Conservation (phyloP, 169 alveolate genomes). For the Sarcocystis neurona region DNA sequence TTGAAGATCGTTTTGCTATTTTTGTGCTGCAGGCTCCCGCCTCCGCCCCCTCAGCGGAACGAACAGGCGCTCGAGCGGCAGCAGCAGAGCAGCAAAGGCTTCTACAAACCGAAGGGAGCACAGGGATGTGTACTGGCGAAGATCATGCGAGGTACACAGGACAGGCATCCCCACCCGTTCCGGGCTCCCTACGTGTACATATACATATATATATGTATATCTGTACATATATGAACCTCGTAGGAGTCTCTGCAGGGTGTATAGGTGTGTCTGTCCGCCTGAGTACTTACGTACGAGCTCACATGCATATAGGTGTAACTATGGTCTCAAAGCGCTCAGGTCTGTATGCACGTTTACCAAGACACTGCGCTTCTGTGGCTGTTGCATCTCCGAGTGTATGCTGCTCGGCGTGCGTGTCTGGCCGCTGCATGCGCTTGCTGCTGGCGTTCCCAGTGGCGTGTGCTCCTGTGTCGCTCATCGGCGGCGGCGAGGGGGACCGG, state of each 20-base stretch:
- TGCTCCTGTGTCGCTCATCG: slow-evolving; percentile 1
- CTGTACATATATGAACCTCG: neutral
- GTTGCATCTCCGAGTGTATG: neutral
- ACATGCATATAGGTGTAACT: no score
- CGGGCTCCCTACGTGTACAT: neutral
- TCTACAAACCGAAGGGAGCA: slow-evolving; percentile 21
- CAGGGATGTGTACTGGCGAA: slow-evolving; percentile 45
- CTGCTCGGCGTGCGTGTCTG: neutral
- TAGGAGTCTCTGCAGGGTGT: no score
- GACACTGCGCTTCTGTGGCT: slow-evolving; percentile 11
- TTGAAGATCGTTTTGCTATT: no score
- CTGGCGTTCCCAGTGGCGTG: neutral
- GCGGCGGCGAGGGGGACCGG: neutral
- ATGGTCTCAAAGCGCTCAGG: no score
- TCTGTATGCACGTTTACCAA: no score
- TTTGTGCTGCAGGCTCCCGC: slow-evolving; percentile 40
- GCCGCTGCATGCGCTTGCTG: neutral
- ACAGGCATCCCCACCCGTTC: neutral
- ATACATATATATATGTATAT: no score
- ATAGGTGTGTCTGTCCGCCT: no score
- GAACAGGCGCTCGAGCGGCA: slow-evolving; percentile 43
- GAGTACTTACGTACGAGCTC: no score
- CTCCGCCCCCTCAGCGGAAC: slow-evolving; percentile 48
- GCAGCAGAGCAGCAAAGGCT: slow-evolving; percentile 36
- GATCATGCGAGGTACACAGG: slow-evolving; percentile 40